Evolutionary conservation across 768 basidiomycete species (phyloP).

Genomic region (Termitomyces sp.): DNA sequence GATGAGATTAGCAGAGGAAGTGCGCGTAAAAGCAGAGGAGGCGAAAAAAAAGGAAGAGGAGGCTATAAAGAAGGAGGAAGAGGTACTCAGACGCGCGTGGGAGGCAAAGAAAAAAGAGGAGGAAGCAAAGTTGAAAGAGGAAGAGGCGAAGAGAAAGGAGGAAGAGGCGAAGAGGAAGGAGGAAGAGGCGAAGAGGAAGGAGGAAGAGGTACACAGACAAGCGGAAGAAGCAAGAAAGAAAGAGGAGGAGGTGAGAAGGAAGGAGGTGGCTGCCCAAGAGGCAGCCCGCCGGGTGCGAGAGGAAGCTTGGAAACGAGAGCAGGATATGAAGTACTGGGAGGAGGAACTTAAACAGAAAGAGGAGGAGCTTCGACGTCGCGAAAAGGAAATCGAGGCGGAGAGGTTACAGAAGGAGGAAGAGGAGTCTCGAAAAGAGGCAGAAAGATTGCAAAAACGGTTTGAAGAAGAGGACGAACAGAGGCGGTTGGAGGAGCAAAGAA

Average conservation of each 20-base stretch:
- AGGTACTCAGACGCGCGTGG: conserved; percentile 20
- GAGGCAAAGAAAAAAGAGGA: conserved; percentile 16
- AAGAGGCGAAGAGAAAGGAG: conserved; percentile 21
- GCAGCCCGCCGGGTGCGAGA: conserved; percentile 23
- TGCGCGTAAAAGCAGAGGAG: conserved; percentile 13
- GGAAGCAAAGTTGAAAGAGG: conserved; percentile 15
- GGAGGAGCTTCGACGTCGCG: conserved; percentile 18
- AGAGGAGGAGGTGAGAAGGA: conserved; percentile 20
- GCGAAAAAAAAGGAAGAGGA: conserved; percentile 17
- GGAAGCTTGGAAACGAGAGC: conserved; percentile 18
- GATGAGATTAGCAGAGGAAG: conserved; percentile 5
- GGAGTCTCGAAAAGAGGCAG: conserved; percentile 16
- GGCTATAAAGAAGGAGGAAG: conserved; percentile 18
- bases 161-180: conserved; percentile 16
- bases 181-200: conserved; percentile 13
- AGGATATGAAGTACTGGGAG: conserved; percentile 27
- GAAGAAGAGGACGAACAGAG: conserved; percentile 20
- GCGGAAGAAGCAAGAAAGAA: conserved; percentile 23
- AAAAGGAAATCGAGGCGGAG: conserved; percentile 22
- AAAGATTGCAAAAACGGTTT: conserved; percentile 16
- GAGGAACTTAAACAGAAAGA: conserved; percentile 30
- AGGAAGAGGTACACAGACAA: conserved; percentile 15
- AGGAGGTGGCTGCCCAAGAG: conserved; percentile 24
- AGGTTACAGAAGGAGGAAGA: conserved; percentile 21
- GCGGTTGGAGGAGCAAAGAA: conserved; percentile 20